Evolutionary conservation across 1,284 basidiomycete species (phyloP).

Genomic region (Rhodotorula sp.): DNA sequence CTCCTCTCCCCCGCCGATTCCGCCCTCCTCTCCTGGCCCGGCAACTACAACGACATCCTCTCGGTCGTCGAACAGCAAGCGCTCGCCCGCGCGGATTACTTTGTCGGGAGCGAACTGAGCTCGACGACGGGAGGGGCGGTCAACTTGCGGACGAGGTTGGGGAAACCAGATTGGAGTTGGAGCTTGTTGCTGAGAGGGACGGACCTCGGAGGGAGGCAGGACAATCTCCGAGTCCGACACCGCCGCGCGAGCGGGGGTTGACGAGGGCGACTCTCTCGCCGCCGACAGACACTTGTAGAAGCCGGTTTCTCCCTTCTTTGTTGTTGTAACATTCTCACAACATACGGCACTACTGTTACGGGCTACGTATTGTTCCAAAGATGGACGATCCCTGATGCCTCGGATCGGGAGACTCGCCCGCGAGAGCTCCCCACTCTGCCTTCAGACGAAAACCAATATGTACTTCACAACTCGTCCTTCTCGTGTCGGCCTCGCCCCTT

Average conservation of each 20-base stretch:
- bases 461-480: neutral
- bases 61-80: slow-evolving; percentile 55
- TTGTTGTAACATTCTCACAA: no score
- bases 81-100: slow-evolving; percentile 51
- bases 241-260: no score
- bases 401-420: no score
- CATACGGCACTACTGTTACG: no score
- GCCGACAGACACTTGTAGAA: no score
- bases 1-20: slow-evolving; percentile 53
- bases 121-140: slow-evolving; percentile 54
- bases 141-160: slow-evolving; percentile 45
- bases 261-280: no score
- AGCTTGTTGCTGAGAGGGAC: neutral
- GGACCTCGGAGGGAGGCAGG: no score
- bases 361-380: no score
- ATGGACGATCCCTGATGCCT: no score
- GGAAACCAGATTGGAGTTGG: slow-evolving; percentile 22
- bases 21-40: slow-evolving; percentile 52
- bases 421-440: neutral
- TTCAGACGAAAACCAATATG: no score
- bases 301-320: no score
- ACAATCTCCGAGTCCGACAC: no score
- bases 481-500: neutral
- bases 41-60: slow-evolving; percentile 54
- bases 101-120: slow-evolving; percentile 55